Base-by-base conservation (phyloP, 1,284 basidiomycete species). In the Ustilago nuda region DNA sequence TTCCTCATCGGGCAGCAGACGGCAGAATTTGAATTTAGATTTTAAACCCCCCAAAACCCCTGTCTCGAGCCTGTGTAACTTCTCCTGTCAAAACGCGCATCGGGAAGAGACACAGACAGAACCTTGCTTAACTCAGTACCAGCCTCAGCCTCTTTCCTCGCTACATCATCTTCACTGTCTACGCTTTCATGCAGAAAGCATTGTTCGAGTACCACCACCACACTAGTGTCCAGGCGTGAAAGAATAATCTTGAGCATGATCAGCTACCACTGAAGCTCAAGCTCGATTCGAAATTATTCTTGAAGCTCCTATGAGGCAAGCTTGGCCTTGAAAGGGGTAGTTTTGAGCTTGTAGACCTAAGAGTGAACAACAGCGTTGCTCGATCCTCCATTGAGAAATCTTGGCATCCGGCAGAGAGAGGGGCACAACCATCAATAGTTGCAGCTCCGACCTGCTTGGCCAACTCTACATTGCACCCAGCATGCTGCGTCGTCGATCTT, bases 391-490 rank as follows among this genome's bases (percentile, higher is more conserved):
- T 50, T 32, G 1, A 3, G 9, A 3, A 8, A 19, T 19, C 43
- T 45, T 45, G 43, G 43, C 43, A 19, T 45, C 43, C 32, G 36
- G 33, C 4, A 48, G 46, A 48, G 46, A 27, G 46, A 17, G 12
- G 7, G n/a, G 17, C 0, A 54, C 12, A 46, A 3, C 8, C 23
- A 27, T 27, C 3, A 27, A 27, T 27, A 3, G 23, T 66, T 60
- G 46, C 56, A 66, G 36, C 64, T 66, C 64, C 64, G 57, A 56
- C 57, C 36, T 52, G 48, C 64, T 66, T 66, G 64, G 57, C 64
- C 57, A 66, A 66, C 57, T 60, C 57, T 60, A 60, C 64, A 23
- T 52, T 60, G 53, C 57, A 58, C 39, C 37, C 35, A 32, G 15
- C 45, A 19, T 50, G 48, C 48, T 39, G 52, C 17, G 45, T 45